These are phyloP conservation scores for Aspergillus ellipticus DNA, from an alignment of 495 filamentous ascomycete genomes.

Conservation along the genomic window DNA sequence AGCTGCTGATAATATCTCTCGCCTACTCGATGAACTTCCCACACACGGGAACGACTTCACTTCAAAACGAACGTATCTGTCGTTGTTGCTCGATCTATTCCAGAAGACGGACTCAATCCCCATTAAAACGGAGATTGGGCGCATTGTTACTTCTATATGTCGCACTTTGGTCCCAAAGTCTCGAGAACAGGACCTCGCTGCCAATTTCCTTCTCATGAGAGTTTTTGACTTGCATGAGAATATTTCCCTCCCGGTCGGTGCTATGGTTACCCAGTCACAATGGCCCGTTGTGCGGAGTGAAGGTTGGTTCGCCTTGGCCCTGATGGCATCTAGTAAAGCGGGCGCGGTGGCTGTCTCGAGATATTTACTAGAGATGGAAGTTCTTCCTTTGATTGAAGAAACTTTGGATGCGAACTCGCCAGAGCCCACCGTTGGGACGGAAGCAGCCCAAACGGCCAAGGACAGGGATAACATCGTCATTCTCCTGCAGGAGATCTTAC, in stretches of 20 bases:
- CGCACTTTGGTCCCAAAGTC: conserved; percentile 50
- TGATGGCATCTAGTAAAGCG: conserved; percentile 55
- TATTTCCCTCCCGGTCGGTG: conserved; percentile 52
- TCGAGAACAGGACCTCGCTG: conserved; percentile 24
- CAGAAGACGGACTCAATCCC: conserved; percentile 56
- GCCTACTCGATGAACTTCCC: conserved; percentile 39
- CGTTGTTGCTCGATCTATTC: conserved; percentile 56
- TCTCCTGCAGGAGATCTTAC: conserved; percentile 56
- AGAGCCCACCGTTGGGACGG: conserved; percentile 17
- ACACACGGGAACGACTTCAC: conserved; percentile 36
- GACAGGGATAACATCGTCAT: conserved; percentile 66
- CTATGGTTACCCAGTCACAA: conserved; percentile 62
- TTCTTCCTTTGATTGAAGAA: conserved; percentile 45
- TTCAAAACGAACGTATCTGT: conserved; percentile 49
- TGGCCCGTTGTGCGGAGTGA: conserved; percentile 70
- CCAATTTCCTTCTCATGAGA: conserved; percentile 30
- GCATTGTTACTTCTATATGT: conserved; percentile 61
- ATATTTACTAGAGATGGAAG: conserved; percentile 46
- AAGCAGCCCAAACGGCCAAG: conserved; percentile 30
- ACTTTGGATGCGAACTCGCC: conserved; percentile 38
- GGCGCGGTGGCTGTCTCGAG: conserved; percentile 51
- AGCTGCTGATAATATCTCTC: conserved; percentile 54
- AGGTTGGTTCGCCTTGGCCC: conserved; percentile 68
- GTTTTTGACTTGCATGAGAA: conserved; percentile 52
- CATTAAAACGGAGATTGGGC: conserved; percentile 70